Evolutionary conservation across 805 yeast genomes (phyloP).

Genomic region (Candida patagonica): DNA sequence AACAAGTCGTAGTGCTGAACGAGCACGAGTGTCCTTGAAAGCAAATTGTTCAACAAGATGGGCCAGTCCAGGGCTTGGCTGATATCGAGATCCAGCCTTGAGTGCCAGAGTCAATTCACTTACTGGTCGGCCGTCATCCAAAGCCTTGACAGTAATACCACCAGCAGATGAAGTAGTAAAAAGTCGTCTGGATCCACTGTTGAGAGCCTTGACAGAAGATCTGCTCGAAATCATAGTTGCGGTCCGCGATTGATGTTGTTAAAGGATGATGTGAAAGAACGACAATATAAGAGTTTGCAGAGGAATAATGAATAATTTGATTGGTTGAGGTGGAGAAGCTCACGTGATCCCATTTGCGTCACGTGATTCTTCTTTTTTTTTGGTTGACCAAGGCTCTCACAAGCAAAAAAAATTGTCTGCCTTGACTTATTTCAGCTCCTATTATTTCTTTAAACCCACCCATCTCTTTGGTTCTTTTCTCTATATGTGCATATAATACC

Average conservation of each 20-base stretch:
- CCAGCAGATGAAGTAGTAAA: slow-evolving; percentile 22
- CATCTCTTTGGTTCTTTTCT: background rate
- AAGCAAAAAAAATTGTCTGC: no score
- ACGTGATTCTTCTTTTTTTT: background rate
- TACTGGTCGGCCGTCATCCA: slow-evolving; percentile 52
- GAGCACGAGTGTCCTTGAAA: slow-evolving; percentile 65
- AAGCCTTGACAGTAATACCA: slow-evolving; percentile 22
- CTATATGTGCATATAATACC: no score
- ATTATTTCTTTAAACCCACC: background rate
- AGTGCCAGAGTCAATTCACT: slow-evolving; percentile 73
- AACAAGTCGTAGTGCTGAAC: slow-evolving; percentile 84
- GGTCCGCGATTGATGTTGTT: background rate
- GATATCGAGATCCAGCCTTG: slow-evolving; percentile 76
- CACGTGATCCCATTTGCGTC: background rate
- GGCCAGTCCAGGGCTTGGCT: slow-evolving; percentile 67
- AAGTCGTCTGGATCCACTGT: slow-evolving; percentile 8
- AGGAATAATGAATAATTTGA: background rate
- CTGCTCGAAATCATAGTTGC: background rate
- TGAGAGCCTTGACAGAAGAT: background rate
- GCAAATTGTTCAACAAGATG: slow-evolving; percentile 78
- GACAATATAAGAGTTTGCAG: background rate
- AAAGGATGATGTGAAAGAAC: background rate
- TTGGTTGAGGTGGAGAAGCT: background rate
- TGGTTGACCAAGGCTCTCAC: background rate
- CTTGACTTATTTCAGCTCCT: no score